A percentile compares a stretch with the other conserved stretches of the same genome.
Conservation (phyloP, 106 monocot genomes). For the Agapanthus africanus region DNA sequence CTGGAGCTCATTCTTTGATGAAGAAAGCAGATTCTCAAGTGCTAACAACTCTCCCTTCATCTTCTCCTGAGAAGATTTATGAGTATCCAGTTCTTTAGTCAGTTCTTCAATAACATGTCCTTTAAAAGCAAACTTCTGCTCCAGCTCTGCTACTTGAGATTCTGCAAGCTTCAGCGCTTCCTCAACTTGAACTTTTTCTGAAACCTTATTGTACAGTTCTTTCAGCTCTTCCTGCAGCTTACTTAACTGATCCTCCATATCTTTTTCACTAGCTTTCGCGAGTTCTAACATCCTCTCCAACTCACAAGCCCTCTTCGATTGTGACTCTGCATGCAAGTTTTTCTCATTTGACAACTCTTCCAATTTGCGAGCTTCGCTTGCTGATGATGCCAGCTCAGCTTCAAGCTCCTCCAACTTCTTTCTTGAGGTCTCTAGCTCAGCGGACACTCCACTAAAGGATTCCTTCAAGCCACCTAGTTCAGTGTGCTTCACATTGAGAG, state of each 20-base stretch:
- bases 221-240: constrained; percentile 43
- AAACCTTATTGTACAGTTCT: constrained; percentile 25
- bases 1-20: constrained; percentile 46
- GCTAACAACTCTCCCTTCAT: constrained; percentile 37
- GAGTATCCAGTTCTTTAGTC: constrained; percentile 36
- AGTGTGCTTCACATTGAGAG: constrained; percentile 27
- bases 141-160: constrained; percentile 48
- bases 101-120: constrained; percentile 42
- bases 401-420: constrained; percentile 51
- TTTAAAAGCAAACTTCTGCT: constrained; percentile 40
- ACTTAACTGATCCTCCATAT: constrained; percentile 41
- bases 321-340: constrained; percentile 31
- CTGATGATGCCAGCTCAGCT: constrained; percentile 22
- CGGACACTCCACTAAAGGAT: constrained; percentile 28
- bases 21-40: constrained; percentile 39
- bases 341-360: constrained; percentile 33
- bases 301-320: constrained; percentile 44
- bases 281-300: constrained; percentile 42
- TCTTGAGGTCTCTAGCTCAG: constrained; percentile 38
- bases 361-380: constrained; percentile 27
- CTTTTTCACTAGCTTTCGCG: constrained; percentile 33
- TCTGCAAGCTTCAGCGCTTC: constrained; percentile 55
- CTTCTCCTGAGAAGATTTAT: constrained; percentile 50
- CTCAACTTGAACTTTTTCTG: constrained; percentile 39
- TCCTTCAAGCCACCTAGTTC: constrained; percentile 45